These are phyloP conservation scores for Trametes hirsuta DNA, from an alignment of 1,284 basidiomycete genomes.

Conservation along the genomic window DNA sequence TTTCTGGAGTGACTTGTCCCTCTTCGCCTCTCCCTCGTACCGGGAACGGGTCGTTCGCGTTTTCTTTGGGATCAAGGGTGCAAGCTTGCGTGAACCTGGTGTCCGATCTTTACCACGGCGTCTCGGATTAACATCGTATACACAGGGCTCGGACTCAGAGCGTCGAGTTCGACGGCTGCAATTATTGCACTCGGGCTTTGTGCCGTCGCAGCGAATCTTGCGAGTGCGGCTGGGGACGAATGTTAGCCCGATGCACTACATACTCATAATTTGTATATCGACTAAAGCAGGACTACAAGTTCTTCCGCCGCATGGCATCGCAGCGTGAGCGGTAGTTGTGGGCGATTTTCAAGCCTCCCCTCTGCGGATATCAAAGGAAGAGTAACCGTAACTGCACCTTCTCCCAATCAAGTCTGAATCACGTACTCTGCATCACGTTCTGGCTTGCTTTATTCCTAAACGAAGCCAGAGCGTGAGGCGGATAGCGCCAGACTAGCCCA, in stretches of 20 bases:
- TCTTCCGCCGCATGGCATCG: too few relatives aligned
- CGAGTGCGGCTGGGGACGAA: conserved; percentile 57
- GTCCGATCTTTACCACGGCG: conserved; percentile 76
- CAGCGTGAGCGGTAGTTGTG: too few relatives aligned
- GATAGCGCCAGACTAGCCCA: too few relatives aligned
- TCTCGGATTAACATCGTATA: conserved; percentile 71
- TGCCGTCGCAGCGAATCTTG: conserved; percentile 81
- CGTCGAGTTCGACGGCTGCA: conserved; percentile 50
- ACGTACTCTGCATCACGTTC: too few relatives aligned
- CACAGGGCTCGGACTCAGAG: conserved; percentile 27
- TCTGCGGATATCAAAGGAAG: too few relatives aligned
- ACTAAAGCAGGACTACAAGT: neutral
- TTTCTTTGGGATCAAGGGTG: conserved; percentile 15
- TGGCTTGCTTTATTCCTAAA: too few relatives aligned
- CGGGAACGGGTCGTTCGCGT: conserved; percentile 21
- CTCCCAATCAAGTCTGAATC: too few relatives aligned
- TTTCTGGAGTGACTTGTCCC: conserved; percentile 7
- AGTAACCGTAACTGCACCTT: too few relatives aligned
- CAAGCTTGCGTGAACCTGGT: conserved; percentile 70
- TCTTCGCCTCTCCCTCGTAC: conserved; percentile 15
- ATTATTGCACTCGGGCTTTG: conserved; percentile 72
- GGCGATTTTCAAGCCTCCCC: too few relatives aligned
- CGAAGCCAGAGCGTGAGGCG: too few relatives aligned
- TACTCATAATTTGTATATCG: too few relatives aligned
- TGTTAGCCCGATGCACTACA: neutral